phyloP scores from a whole-genome alignment of 2,329 filamentous ascomycete genomes.

The Daldinia eschscholtzii region DNA sequence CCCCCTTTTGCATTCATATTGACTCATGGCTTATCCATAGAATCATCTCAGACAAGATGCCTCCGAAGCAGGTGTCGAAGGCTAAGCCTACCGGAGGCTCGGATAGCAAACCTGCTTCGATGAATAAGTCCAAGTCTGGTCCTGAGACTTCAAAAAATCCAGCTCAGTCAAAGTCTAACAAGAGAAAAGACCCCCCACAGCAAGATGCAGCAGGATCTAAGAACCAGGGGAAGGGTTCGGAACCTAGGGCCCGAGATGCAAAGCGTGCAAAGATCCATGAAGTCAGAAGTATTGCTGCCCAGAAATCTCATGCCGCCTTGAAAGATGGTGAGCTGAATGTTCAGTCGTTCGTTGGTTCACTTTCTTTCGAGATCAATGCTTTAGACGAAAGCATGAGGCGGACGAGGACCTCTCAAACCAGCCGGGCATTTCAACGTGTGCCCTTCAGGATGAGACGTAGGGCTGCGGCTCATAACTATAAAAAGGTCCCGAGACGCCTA shows the following conservation, averaged over 20 bases:
- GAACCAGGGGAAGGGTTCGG: slow-evolving; percentile 48
- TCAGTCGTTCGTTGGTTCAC: slow-evolving; percentile 83
- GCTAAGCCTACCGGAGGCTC: slow-evolving; percentile 33
- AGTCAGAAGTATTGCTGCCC: slow-evolving; percentile 64
- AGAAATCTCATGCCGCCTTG: slow-evolving; percentile 64
- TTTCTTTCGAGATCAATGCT: slow-evolving; percentile 89
- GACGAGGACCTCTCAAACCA: slow-evolving; percentile 72
- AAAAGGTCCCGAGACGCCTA: slow-evolving; percentile 84
- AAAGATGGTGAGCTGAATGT: slow-evolving; percentile 86
- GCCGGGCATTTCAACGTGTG: slow-evolving; percentile 90
- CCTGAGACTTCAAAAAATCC: slow-evolving; percentile 20
- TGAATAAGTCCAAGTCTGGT: slow-evolving; percentile 22
- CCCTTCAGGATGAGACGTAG: slow-evolving; percentile 85
- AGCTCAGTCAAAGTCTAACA: slow-evolving; percentile 39
- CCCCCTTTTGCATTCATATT: neutral
- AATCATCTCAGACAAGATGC: slow-evolving; percentile 36
- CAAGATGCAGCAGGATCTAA: slow-evolving; percentile 39
- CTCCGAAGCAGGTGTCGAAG: slow-evolving; percentile 39
- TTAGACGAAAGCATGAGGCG: slow-evolving; percentile 84
- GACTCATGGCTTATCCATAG: slow-evolving; percentile 18
- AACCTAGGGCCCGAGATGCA: slow-evolving; percentile 47
- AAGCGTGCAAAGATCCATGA: slow-evolving; percentile 63
- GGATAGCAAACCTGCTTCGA: slow-evolving; percentile 20
- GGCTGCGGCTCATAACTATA: slow-evolving; percentile 95
- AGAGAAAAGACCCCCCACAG: slow-evolving; percentile 48